Percentiles rank a stretch among this genome's conserved stretches.
Conservation (phyloP, 1,284 basidiomycete genomes). For the Microbotryum scabiosae region DNA sequence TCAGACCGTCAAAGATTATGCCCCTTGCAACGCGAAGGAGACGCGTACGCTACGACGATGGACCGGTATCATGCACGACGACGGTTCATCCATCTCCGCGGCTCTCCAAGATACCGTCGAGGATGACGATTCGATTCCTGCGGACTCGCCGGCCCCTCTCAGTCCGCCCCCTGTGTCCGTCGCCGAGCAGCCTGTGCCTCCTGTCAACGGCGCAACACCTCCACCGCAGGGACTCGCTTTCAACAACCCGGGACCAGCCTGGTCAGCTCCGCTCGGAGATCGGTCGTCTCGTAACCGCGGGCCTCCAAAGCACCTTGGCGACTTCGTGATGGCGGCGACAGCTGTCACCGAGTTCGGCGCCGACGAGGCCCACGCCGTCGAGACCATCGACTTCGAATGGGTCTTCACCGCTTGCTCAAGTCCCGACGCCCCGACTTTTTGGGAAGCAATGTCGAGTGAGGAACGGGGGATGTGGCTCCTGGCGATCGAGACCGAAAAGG, state of each 20-base stretch:
- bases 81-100: background rate
- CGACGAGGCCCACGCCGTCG: background rate
- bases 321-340: background rate
- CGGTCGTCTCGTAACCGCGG: background rate
- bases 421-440: slow-evolving; percentile 2
- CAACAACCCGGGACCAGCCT: background rate
- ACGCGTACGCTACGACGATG: background rate
- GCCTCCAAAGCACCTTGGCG: background rate
- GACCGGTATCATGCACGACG: background rate
- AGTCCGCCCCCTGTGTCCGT: background rate
- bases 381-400: background rate
- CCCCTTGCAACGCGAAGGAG: too few species aligned
- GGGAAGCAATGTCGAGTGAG: background rate
- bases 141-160: background rate
- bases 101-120: background rate
- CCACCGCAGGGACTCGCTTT: background rate
- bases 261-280: background rate
- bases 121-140: background rate
- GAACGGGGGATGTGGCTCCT: slow-evolving; percentile 8
- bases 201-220: background rate
- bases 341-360: background rate
- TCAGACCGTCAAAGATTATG: too few species aligned
- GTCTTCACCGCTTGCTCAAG: background rate
- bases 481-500: slow-evolving; percentile 5
- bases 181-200: background rate